Percentiles rank a stretch among this genome's conserved stretches.
These are phyloP conservation scores for Inonotus obliquus DNA, from an alignment of 1,284 basidiomycete species.

Conservation along the genomic window DNA sequence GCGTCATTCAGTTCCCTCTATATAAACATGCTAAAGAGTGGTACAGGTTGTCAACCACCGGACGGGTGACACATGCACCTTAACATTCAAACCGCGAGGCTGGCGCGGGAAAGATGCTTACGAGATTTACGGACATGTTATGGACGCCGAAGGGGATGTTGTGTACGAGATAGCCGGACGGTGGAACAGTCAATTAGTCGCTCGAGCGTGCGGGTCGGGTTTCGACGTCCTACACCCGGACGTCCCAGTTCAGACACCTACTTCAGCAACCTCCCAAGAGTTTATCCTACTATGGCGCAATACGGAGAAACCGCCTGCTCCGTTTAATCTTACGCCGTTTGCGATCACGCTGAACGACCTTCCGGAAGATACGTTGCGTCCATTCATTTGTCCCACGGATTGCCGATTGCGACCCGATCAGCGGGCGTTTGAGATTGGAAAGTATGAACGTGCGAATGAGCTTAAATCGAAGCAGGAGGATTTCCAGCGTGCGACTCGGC, in stretches of 20 bases:
- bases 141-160: slow-evolving; percentile 60
- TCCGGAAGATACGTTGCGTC: slow-evolving; percentile 59
- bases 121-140: slow-evolving; percentile 87
- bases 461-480: slow-evolving; percentile 89
- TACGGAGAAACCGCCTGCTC: slow-evolving; percentile 77
- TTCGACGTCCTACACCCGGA: slow-evolving; percentile 75
- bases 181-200: slow-evolving; percentile 95
- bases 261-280: slow-evolving; percentile 49
- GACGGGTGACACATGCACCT: slow-evolving; percentile 83
- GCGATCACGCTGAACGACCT: slow-evolving; percentile 90
- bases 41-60: slow-evolving; percentile 83
- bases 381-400: slow-evolving; percentile 86
- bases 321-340: slow-evolving; percentile 95
- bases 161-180: slow-evolving; percentile 92
- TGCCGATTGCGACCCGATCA: slow-evolving; percentile 93
- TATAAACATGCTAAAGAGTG: neutral
- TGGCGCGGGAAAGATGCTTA: slow-evolving; percentile 92
- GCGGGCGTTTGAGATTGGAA: slow-evolving; percentile 90
- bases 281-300: slow-evolving; percentile 92
- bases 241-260: slow-evolving; percentile 43
- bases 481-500: slow-evolving; percentile 76
- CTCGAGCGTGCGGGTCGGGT: slow-evolving; percentile 66
- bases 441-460: slow-evolving; percentile 86
- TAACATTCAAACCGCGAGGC: slow-evolving; percentile 95
- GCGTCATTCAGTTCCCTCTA: slow-evolving; percentile 31